Conservation (phyloP, 306 rosid genomes). For the Trichosanthes truncata region DNA sequence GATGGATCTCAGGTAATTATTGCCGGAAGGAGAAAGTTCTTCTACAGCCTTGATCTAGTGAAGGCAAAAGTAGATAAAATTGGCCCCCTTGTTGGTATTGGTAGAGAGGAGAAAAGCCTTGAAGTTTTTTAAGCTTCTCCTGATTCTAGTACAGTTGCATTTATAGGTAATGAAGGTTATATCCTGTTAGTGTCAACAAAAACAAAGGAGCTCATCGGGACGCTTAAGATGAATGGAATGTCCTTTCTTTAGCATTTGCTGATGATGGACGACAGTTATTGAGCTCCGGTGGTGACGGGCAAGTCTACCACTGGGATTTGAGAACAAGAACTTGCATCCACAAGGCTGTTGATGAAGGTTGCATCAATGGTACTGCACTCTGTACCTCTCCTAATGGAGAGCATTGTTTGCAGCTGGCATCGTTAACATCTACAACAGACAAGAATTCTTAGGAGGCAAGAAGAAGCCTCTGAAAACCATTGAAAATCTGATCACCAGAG, state of each 20-base stretch:
- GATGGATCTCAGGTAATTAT: conserved; percentile 84
- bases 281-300: conserved; percentile 86
- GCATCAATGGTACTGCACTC: conserved; percentile 37
- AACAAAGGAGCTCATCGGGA: conserved; percentile 72
- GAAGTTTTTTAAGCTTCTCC: conserved; percentile 80
- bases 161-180: conserved; percentile 78
- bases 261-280: conserved; percentile 60
- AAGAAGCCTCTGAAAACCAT: conserved; percentile 43
- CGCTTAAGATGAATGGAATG: conserved; percentile 87
- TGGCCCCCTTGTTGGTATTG: conserved; percentile 87
- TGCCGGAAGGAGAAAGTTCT: conserved; percentile 76
- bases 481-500: conserved; percentile 40
- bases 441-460: conserved; percentile 48
- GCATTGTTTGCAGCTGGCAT: conserved; percentile 45
- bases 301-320: conserved; percentile 87
- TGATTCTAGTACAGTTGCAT: conserved; percentile 75
- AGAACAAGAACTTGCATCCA: conserved; percentile 71
- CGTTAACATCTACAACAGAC: conserved; percentile 44
- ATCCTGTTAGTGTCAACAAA: conserved; percentile 77
- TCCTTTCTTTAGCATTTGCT: conserved; percentile 68
- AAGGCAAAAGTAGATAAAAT: conserved; percentile 66
- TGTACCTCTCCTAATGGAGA: conserved; percentile 45
- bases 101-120: conserved; percentile 91
- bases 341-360: conserved; percentile 53
- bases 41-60: conserved; percentile 70